Percentiles rank a stretch among this genome's conserved stretches.
Evolutionary conservation across 169 alveolate genomes (phyloP).

Genomic region (Cryptosporidium parvum): DNA sequence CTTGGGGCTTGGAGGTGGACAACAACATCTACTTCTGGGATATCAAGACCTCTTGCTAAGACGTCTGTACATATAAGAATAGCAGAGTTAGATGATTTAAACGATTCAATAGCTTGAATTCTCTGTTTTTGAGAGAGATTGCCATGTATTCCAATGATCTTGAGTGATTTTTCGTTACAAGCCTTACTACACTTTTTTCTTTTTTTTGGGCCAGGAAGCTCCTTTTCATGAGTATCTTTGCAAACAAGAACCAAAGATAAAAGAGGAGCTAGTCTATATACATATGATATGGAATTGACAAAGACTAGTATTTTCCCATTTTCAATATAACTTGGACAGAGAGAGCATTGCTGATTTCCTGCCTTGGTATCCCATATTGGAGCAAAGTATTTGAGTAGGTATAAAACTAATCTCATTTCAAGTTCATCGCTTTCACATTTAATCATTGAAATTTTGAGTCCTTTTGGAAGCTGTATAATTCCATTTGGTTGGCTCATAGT

Average conservation of each 20-base stretch:
- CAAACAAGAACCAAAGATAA: constrained; percentile 51
- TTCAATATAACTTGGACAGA: constrained; percentile 48
- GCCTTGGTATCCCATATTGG: constrained; percentile 35
- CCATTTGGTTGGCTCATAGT: constrained; percentile 25
- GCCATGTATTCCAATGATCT: constrained; percentile 79
- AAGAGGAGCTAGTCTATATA: constrained; percentile 81
- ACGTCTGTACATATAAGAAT: constrained; percentile 93
- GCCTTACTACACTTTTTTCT: constrained; percentile 21
- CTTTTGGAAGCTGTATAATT: constrained; percentile 80
- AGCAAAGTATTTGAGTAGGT: constrained; percentile 79
- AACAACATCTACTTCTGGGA: constrained; percentile 96
- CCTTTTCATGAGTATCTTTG: constrained; percentile 41
- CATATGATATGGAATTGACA: constrained; percentile 84
- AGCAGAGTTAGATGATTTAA: constrained; percentile 79
- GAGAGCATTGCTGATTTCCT: background rate
- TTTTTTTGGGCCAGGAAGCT: constrained; percentile 77
- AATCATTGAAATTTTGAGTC: constrained; percentile 81
- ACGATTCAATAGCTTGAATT: constrained; percentile 84
- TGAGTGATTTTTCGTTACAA: constrained; percentile 17
- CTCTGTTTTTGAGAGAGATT: constrained; percentile 84
- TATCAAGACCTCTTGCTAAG: constrained; percentile 98
- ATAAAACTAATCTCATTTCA: constrained; percentile 81
- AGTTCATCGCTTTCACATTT: constrained; percentile 77
- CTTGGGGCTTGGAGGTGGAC: constrained; percentile 96
- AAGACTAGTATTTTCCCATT: constrained; percentile 80